Evolutionary conservation across 140 eudicot genomes (phyloP).

Genomic region (Anethum foeniculum): DNA sequence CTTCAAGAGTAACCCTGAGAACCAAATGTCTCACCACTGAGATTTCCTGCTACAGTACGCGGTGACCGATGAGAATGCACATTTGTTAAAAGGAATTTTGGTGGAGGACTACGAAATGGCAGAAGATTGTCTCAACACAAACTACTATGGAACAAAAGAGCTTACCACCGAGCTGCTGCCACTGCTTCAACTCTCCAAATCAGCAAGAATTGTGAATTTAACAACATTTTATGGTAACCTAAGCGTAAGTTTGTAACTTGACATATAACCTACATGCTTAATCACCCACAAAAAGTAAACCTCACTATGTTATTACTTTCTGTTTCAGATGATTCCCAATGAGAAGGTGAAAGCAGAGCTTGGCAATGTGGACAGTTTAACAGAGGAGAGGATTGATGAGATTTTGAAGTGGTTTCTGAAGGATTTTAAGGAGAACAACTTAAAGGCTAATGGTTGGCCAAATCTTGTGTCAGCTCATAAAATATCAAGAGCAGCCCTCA

Average conservation of each 20-base stretch:
- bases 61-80: constrained; percentile 27
- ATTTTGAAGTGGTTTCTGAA: constrained; percentile 5
- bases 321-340: background rate
- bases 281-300: too few relatives aligned
- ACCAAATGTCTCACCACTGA: background rate
- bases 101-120: constrained; percentile 27
- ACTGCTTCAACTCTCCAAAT: constrained; percentile 31
- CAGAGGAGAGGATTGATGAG: constrained; percentile 11
- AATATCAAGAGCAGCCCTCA: constrained; percentile 4
- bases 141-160: constrained; percentile 38
- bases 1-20: background rate
- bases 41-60: constrained; percentile 5
- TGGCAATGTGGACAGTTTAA: background rate
- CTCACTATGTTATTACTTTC: background rate
- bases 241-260: constrained; percentile 9
- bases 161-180: constrained; percentile 37
- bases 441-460: constrained; percentile 16
- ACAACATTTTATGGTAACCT: constrained; percentile 30
- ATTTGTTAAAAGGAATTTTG: constrained; percentile 12
- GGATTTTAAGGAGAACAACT: constrained; percentile 14
- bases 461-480: background rate
- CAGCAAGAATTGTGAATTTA: constrained; percentile 48
- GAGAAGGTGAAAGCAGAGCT: constrained; percentile 15
- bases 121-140: constrained; percentile 35
- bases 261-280: background rate